phyloP scores from a whole-genome alignment of 441 rosid species.

The Melastoma candidum region DNA sequence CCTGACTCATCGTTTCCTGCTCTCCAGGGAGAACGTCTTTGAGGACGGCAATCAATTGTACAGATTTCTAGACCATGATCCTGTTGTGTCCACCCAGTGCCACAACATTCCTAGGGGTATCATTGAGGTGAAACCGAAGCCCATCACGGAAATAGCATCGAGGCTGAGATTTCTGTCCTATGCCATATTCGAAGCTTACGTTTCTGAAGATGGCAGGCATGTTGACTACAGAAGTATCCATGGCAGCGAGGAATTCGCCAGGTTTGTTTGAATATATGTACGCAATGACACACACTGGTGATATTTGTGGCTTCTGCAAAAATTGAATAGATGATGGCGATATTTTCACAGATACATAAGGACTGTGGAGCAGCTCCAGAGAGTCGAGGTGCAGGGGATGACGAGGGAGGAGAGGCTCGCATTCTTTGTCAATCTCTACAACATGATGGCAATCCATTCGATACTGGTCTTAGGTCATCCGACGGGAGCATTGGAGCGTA shows the following conservation, averaged over 20 bases:
- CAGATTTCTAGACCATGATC: constrained; percentile 71
- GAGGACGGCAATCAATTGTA: constrained; percentile 80
- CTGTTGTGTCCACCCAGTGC: constrained; percentile 63
- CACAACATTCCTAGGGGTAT: constrained; percentile 77
- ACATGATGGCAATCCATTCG: constrained; percentile 84
- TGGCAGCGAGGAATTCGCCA: constrained; percentile 93
- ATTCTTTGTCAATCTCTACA: constrained; percentile 74
- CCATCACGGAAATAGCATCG: constrained; percentile 52
- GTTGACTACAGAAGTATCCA: constrained; percentile 78
- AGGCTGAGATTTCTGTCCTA: constrained; percentile 55
- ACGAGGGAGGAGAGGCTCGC: constrained; percentile 71
- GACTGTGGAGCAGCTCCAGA: constrained; percentile 69
- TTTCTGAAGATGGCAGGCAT: constrained; percentile 69
- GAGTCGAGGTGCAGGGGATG: constrained; percentile 54
- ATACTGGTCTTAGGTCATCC: constrained; percentile 69
- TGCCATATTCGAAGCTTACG: constrained; percentile 71
- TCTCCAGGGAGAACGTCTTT: constrained; percentile 61
- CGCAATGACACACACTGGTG: background rate
- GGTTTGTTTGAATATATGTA: constrained; percentile 31
- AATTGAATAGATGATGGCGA: background rate
- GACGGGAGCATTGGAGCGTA: constrained; percentile 57
- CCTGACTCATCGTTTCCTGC: constrained; percentile 10
- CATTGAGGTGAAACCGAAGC: constrained; percentile 63
- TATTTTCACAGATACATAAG: constrained; percentile 48
- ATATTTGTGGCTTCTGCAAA: background rate